Evolutionary conservation across 1,284 basidiomycete genomes (phyloP).

Genomic region (Schizophyllum amplum): DNA sequence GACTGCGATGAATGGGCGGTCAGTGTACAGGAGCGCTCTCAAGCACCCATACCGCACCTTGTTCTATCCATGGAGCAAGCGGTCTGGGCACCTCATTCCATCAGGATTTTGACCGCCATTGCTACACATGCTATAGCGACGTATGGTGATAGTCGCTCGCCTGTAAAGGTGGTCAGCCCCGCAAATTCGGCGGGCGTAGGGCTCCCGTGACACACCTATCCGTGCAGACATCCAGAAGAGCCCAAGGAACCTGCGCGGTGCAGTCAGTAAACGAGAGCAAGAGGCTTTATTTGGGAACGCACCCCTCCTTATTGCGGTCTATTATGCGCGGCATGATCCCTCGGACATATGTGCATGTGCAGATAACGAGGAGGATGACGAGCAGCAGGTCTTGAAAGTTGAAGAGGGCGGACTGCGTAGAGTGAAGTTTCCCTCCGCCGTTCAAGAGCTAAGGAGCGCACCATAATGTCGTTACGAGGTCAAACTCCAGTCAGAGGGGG

Average conservation of each 20-base stretch:
- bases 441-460: too few species aligned
- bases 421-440: background rate
- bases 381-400: conserved; percentile 95
- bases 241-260: conserved; percentile 63
- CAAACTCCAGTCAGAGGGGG: background rate
- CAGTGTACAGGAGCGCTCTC: too few species aligned
- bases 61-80: background rate
- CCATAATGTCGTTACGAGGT: too few species aligned
- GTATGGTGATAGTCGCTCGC: conserved; percentile 79
- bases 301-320: conserved; percentile 95
- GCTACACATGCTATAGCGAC: conserved; percentile 72
- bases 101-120: conserved; percentile 65
- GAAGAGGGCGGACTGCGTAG: conserved; percentile 84
- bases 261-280: conserved; percentile 1
- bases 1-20: too few species aligned
- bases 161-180: conserved; percentile 25
- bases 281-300: conserved; percentile 25
- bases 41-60: too few species aligned
- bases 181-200: background rate
- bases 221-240: conserved; percentile 91
- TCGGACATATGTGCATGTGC: conserved; percentile 95
- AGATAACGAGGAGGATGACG: conserved; percentile 89
- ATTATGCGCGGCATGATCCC: conserved; percentile 84
- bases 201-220: conserved; percentile 55
- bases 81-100: conserved; percentile 24